phyloP scores from a whole-genome alignment of 2,329 filamentous ascomycete genomes.

The Thielaviopsis ethacetica region DNA sequence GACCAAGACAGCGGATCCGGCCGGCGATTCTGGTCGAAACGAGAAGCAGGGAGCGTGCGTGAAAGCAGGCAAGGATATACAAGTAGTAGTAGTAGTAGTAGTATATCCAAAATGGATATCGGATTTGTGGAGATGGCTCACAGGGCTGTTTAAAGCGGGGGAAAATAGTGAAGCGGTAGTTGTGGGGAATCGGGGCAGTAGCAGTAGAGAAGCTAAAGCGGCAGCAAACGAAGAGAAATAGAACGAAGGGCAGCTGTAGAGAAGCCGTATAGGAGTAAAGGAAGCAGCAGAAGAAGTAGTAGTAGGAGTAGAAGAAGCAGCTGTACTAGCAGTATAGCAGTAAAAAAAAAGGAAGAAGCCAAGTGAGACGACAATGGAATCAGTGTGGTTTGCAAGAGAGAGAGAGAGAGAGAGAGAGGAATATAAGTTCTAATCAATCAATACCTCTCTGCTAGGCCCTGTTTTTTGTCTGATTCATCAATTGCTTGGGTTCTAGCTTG shows the following conservation, averaged over 20 bases:
- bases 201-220: neutral
- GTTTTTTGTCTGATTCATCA: no score
- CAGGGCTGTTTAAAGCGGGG: neutral
- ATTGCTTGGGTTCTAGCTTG: no score
- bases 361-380: neutral
- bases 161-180: neutral
- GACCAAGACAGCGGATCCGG: neutral
- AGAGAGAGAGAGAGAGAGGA: neutral
- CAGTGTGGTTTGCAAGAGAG: neutral
- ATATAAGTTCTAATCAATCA: no score
- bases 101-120: no score
- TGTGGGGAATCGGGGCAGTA: neutral
- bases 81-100: no score
- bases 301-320: no score
- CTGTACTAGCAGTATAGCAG: no score
- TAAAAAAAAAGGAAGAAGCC: neutral
- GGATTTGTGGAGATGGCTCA: neutral
- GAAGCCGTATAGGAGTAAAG: neutral
- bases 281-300: no score
- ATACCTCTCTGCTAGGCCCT: no score
- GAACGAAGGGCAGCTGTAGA: neutral
- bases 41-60: neutral
- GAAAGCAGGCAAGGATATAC: neutral
- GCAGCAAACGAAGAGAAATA: neutral
- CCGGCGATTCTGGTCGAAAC: neutral